These are phyloP conservation scores for Curvularia lunata DNA, from an alignment of 2,329 filamentous ascomycete genomes.

Conservation along the genomic window DNA sequence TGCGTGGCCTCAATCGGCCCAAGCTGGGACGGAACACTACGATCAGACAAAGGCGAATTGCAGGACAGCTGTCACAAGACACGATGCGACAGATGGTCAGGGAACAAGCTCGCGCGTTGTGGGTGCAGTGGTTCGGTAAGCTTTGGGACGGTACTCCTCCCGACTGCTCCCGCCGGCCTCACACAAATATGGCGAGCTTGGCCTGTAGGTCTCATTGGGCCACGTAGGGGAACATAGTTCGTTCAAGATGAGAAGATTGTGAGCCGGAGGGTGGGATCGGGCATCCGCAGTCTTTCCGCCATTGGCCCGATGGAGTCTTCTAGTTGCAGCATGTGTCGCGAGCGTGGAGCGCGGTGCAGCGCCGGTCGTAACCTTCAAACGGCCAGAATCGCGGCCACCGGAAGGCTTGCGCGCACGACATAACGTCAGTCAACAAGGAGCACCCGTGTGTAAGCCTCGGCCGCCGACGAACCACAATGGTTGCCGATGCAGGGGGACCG, in stretches of 20 bases:
- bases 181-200: conserved; percentile 33
- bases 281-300: conserved; percentile 26
- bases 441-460: conserved; percentile 24
- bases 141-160: conserved; percentile 38
- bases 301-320: conserved; percentile 33
- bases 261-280: conserved; percentile 37
- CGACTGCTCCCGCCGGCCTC: conserved; percentile 33
- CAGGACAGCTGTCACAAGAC: conserved; percentile 45
- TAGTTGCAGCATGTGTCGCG: conserved; percentile 38
- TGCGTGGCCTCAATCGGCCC: conserved; percentile 41
- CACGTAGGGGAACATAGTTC: conserved; percentile 43
- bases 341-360: conserved; percentile 35
- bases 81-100: conserved; percentile 28
- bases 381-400: conserved; percentile 21
- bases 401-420: conserved; percentile 27
- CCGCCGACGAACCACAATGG: conserved; percentile 31
- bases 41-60: conserved; percentile 37
- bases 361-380: conserved; percentile 30
- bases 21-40: conserved; percentile 30
- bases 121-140: conserved; percentile 39
- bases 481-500: conserved; percentile 37
- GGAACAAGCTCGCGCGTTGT: conserved; percentile 33
- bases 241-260: conserved; percentile 36
- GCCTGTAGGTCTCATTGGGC: conserved; percentile 43
- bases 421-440: conserved; percentile 26